These are phyloP conservation scores for Talinum fruticosum DNA, from an alignment of 148 eudicot genomes.

Conservation along the genomic window DNA sequence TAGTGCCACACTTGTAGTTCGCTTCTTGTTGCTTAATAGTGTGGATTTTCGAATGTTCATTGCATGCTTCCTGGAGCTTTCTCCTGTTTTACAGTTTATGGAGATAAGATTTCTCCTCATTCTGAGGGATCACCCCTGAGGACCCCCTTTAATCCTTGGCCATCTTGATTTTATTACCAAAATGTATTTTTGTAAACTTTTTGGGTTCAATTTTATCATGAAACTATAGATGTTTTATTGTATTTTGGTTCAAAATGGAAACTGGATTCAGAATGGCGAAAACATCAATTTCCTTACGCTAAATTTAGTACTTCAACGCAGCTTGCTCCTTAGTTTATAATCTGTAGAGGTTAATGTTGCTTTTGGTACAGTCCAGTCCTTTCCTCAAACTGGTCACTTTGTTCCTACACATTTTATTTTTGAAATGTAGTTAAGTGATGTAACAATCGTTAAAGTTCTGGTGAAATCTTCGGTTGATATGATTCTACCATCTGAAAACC, in stretches of 20 bases:
- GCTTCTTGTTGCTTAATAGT: background rate
- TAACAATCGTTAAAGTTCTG: too few species aligned
- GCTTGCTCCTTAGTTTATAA: background rate
- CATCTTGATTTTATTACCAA: background rate
- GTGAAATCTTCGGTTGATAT: too few species aligned
- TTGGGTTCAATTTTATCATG: background rate
- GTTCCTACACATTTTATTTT: background rate
- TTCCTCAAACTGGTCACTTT: background rate
- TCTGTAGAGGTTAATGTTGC: background rate
- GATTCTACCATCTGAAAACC: background rate
- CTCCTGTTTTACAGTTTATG: background rate
- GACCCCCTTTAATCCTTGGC: background rate
- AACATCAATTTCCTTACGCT: background rate
- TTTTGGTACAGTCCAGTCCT: background rate
- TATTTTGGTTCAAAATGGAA: background rate
- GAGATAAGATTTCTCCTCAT: background rate
- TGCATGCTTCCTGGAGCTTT: background rate
- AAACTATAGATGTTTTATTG: background rate
- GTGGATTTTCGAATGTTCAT: background rate
- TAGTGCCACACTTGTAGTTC: background rate
- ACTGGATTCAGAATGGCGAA: background rate
- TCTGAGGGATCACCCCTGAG: background rate
- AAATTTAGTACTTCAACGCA: background rate
- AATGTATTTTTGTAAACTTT: too few species aligned
- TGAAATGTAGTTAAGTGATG: background rate